Evolutionary conservation across 2,329 filamentous ascomycete species (phyloP).

Genomic region (Aspergillus sp.): DNA sequence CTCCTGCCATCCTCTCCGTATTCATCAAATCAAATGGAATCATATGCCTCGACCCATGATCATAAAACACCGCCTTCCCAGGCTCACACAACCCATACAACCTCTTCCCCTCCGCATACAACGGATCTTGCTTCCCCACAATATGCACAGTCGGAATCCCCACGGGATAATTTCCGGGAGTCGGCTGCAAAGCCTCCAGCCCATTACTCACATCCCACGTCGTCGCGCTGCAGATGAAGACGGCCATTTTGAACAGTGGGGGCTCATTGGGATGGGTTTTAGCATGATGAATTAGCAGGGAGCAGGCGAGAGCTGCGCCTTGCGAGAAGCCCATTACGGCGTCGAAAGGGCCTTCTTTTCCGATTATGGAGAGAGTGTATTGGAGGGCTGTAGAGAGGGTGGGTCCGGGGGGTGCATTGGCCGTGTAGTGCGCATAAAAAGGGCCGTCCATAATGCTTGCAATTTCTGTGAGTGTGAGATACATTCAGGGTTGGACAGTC

Average conservation of each 20-base stretch:
- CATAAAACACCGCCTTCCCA: slow-evolving; percentile 24
- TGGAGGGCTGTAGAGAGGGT: slow-evolving; percentile 20
- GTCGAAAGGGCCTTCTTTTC: slow-evolving; percentile 24
- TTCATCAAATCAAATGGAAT: slow-evolving; percentile 27
- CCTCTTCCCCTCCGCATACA: slow-evolving; percentile 23
- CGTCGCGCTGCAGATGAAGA: slow-evolving; percentile 23
- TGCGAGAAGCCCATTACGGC: slow-evolving; percentile 28
- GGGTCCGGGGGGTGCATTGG: slow-evolving; percentile 16
- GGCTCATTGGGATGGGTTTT: slow-evolving; percentile 9
- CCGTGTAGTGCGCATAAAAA: slow-evolving; percentile 26
- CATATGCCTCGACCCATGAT: slow-evolving; percentile 30
- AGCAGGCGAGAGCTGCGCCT: slow-evolving; percentile 23
- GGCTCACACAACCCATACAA: slow-evolving; percentile 30
- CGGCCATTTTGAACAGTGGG: slow-evolving; percentile 24
- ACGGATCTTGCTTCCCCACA: slow-evolving; percentile 29
- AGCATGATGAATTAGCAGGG: slow-evolving; percentile 18
- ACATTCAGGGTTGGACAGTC: not conserved
- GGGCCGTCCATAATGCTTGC: slow-evolving; percentile 24
- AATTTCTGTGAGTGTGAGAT: slow-evolving; percentile 15
- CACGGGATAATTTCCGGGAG: slow-evolving; percentile 14
- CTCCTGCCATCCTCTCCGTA: slow-evolving; percentile 19
- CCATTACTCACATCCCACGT: slow-evolving; percentile 20
- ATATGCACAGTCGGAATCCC: slow-evolving; percentile 36
- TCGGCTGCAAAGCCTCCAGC: slow-evolving; percentile 7
- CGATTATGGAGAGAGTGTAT: slow-evolving; percentile 15